Conservation (phyloP, 768 basidiomycete species). For the Rhizopogon rudus region DNA sequence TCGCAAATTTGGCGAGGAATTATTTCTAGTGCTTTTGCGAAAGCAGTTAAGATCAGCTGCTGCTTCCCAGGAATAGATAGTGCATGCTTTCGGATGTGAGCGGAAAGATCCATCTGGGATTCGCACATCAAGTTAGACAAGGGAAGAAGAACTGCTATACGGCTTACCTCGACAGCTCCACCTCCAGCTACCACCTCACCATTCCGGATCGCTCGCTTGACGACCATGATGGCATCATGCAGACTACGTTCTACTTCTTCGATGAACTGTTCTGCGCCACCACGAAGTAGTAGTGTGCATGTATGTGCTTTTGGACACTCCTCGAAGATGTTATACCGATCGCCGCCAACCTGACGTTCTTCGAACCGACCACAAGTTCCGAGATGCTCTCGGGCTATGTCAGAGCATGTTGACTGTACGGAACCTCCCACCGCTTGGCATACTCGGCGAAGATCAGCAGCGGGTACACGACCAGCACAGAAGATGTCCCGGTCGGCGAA, state of each 20-base stretch:
- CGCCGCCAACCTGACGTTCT: constrained; percentile 94
- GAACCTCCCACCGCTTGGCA: constrained; percentile 95
- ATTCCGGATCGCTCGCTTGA: constrained; percentile 93
- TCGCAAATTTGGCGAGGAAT: constrained; percentile 99
- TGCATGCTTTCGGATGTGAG: constrained; percentile 88
- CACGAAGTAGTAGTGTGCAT: constrained; percentile 89
- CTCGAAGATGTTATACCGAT: constrained; percentile 94
- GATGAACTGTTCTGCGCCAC: constrained; percentile 98
- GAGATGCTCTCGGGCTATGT: constrained; percentile 85
- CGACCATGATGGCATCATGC: constrained; percentile 99
- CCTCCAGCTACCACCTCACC: constrained; percentile 97
- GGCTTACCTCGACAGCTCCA: constrained; percentile 86
- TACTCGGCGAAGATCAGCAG: constrained; percentile 87
- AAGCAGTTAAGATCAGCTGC: constrained; percentile 90
- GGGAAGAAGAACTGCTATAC: neutral
- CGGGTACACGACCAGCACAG: constrained; percentile 93
- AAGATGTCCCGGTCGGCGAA: constrained; percentile 99
- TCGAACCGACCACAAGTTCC: constrained; percentile 92
- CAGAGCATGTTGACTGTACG: constrained; percentile 92
- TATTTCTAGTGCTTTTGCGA: constrained; percentile 95
- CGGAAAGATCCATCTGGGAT: constrained; percentile 92
- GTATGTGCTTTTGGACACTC: constrained; percentile 92
- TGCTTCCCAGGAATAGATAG: constrained; percentile 93
- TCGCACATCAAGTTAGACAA: neutral
- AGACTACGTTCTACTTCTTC: constrained; percentile 96